Base-by-base conservation (phyloP, 352 stramenopile genomes). In the Phytopythium vexans region DNA sequence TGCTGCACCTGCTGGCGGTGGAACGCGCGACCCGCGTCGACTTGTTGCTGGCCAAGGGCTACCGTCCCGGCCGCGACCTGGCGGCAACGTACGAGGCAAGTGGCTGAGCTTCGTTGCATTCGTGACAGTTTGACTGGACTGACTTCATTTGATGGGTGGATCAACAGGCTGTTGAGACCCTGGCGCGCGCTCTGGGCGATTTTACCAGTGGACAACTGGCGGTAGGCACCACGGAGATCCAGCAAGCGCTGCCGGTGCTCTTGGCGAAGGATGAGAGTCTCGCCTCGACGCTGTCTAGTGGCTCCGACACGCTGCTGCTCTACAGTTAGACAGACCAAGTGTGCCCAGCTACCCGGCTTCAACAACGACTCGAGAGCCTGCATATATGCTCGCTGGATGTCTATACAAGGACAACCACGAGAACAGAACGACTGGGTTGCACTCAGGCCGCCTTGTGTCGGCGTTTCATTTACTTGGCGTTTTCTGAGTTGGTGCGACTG, bases 41-140 rank as follows among this genome's bases (percentile, higher is more conserved):
- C 39, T 46, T 88, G 45, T 46, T 89, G 49, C 55, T 88, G 12
- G 63, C 66, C 33, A 89, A 89, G 46, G 79, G 76, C 38, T 86
- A 89, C 68, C 73, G 74, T 11, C 79, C 79, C 3, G 74, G 79
- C 27, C 74, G 71, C 40, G 60, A 86, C 32, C 52, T 75, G 52
- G 52, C 61, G 0, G 77, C 63, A 4, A 85, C 70, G 2, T 74
- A 82, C 14, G 78, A 89, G 39, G 62, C 60, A 46, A 36, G n/a
- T 10, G 42, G 32, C 11, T 41, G 31, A 27, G 21, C 21, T 27
- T 27, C 21, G 21, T 27, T 27, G 21, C 21, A 27, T 27, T 9
- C n/a, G 6, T 32, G 21, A 48, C 42, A 27, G 11, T 14, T 6
- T 34, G 15, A 7, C 16, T 32, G 9, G 12, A n/a, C 27, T 48